Evolutionary conservation across 371 early-diverging fungal species (phyloP), one percentile per base, ranked within the genome.

Genomic region (Mucor piriformis): DNA sequence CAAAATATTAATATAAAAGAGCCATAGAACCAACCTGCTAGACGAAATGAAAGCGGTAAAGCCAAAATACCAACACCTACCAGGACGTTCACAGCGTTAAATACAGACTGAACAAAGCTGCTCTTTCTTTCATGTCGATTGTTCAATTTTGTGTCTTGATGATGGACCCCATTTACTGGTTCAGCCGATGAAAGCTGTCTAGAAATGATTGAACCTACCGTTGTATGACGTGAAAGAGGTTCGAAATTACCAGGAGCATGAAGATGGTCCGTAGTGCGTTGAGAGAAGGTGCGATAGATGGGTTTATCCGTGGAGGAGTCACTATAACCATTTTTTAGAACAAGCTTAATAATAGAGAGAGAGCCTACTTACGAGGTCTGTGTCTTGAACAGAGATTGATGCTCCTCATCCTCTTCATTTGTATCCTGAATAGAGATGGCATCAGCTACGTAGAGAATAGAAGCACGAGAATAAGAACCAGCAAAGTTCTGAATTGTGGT

Each of bases 41-140:
- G 53, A 10, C 73, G 69, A 13, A 74, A 58, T 7, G 68, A 24
- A 64, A 66, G 61, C 2, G 77, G 74, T 1, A 77, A 57, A 0
- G 77, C 72, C 37, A 83, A 57, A 53, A 82, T 72, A 16, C 83
- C 79, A 23, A 86, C 82, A n/a, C 86, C 88, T 33, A 87, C 81
- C 13, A 87, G 64, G 0, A 87, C 69, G 54, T 88, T 87, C 50
- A 84, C 70, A n/a, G 83, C 63, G 67, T 85, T 84, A 50, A 83
- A 84, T 5, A 74, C 54, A 15, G 83, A 70, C 44, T 87, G 82
- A 70, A 82, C 5, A 69, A 59, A 64, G 18, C 43, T 67, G 54
- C 64, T 64, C 18, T 50, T 59, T 23, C 11, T n/a, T 15, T 25
- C 43, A 24, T 16, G 1, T 33, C 13, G 18, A 11, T 33, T 37